A percentile compares a stretch with the other conserved stretches of the same genome.
Conservation (phyloP, 1,139 yeast species). For the Suhomyces atakaporum region DNA sequence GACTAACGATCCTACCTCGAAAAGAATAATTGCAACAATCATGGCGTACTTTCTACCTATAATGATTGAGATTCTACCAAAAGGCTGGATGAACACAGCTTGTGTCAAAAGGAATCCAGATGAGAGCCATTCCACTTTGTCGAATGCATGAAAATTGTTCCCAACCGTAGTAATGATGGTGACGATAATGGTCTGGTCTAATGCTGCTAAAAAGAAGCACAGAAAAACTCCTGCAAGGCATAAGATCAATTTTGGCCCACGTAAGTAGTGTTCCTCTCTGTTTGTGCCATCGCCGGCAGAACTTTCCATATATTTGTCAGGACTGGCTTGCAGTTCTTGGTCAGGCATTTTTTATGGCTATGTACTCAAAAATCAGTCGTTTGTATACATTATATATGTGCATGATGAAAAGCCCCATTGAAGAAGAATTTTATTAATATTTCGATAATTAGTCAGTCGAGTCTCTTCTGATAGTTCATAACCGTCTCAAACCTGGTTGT, state of each 20-base stretch:
- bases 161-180: conserved; percentile 40
- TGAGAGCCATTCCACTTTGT: conserved; percentile 28
- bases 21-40: conserved; percentile 21
- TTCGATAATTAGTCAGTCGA: too few species aligned
- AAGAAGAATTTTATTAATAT: too few species aligned
- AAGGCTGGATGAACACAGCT: conserved; percentile 37
- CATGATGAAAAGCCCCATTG: too few species aligned
- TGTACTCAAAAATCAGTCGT: too few species aligned
- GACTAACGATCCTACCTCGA: conserved; percentile 35
- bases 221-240: conserved; percentile 31
- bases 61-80: conserved; percentile 33
- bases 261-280: conserved; percentile 37
- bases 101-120: conserved; percentile 30
- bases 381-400: too few species aligned
- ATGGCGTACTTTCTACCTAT: conserved; percentile 25
- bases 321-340: not conserved
- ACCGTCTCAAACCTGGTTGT: too few species aligned
- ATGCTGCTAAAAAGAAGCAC: conserved; percentile 38
- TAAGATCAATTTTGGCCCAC: conserved; percentile 27
- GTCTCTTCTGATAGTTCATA: too few species aligned
- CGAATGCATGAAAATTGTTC: conserved; percentile 31
- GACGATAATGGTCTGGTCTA: conserved; percentile 44
- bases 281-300: conserved; percentile 47
- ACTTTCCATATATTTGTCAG: conserved; percentile 26
- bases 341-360: not conserved